Percentiles rank a stretch among this genome's conserved stretches.
Evolutionary conservation across 2,329 filamentous ascomycete species (phyloP).

Genomic region (Fusarium sp.): DNA sequence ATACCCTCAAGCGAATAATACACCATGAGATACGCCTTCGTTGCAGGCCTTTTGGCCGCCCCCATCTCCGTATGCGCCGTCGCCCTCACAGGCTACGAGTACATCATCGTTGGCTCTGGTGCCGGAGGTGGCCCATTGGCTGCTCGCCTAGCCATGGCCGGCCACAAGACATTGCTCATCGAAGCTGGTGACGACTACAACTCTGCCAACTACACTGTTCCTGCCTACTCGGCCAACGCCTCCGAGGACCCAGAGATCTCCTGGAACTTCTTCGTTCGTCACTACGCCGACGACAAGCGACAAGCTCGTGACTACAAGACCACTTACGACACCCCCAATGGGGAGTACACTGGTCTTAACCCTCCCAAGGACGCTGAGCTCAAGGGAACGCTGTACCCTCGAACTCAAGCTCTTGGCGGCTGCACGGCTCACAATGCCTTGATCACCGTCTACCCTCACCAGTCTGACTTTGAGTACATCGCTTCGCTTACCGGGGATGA

Average conservation of each 20-base stretch:
- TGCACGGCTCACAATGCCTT: constrained; percentile 72
- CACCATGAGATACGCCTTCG: constrained; percentile 35
- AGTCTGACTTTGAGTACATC: constrained; percentile 71
- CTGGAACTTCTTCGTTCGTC: constrained; percentile 75
- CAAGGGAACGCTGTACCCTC: constrained; percentile 62
- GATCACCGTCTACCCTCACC: constrained; percentile 69
- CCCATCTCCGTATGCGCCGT: constrained; percentile 35
- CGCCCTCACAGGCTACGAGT: constrained; percentile 59
- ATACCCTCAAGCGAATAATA: background rate
- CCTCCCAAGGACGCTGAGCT: constrained; percentile 58
- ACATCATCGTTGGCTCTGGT: constrained; percentile 73
- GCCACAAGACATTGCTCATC: constrained; percentile 70
- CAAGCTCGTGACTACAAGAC: constrained; percentile 71
- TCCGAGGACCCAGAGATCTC: constrained; percentile 68
- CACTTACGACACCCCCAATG: constrained; percentile 66
- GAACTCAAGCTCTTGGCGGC: constrained; percentile 62
- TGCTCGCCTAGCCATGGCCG: constrained; percentile 69
- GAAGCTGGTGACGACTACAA: constrained; percentile 73
- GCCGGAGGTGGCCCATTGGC: constrained; percentile 71
- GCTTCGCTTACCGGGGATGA: constrained; percentile 69
- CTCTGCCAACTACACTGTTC: constrained; percentile 64
- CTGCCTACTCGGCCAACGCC: constrained; percentile 65
- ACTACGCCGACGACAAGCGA: constrained; percentile 67
- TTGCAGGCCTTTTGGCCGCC: constrained; percentile 27
- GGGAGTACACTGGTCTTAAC: constrained; percentile 62